Evolutionary conservation across 176 grass and related monocot species (phyloP).

Genomic region (Microstegium vimineum): DNA sequence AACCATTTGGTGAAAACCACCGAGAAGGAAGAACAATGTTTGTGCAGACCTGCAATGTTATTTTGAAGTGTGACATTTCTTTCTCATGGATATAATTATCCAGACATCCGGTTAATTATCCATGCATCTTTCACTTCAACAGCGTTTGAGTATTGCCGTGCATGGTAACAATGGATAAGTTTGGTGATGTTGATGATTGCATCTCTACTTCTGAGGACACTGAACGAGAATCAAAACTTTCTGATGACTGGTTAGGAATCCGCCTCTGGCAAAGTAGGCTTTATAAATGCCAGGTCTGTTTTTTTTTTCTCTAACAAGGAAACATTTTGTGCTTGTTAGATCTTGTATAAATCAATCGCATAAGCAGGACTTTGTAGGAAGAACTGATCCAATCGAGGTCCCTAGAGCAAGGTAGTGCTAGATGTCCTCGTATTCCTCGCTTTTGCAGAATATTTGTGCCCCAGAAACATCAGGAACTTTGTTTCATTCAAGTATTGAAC

Average conservation of each 20-base stretch:
- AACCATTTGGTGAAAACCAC: slow-evolving; percentile 64
- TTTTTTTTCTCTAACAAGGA: too few relatives aligned
- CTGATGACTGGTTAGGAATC: slow-evolving; percentile 49
- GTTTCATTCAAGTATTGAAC: too few relatives aligned
- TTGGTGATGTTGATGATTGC: slow-evolving; percentile 54
- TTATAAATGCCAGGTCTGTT: slow-evolving; percentile 64
- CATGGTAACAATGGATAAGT: not conserved
- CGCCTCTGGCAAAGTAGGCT: slow-evolving; percentile 61
- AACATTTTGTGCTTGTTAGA: too few relatives aligned
- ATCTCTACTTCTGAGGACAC: slow-evolving; percentile 51
- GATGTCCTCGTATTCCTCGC: too few relatives aligned
- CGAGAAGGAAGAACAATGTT: too few relatives aligned
- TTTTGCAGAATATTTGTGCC: too few relatives aligned
- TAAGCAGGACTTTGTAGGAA: too few relatives aligned
- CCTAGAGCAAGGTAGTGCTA: too few relatives aligned
- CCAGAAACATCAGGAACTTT: too few relatives aligned
- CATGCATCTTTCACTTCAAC: not conserved
- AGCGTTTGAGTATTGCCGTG: not conserved
- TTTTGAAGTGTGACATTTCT: slow-evolving; percentile 43
- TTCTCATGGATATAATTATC: not conserved
- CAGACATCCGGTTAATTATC: too few relatives aligned
- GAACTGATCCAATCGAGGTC: too few relatives aligned
- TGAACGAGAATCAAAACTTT: slow-evolving; percentile 41
- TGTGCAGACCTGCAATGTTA: slow-evolving; percentile 74
- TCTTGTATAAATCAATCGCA: too few relatives aligned